These are phyloP conservation scores for Chrysoporthe puriensis DNA, from an alignment of 2,329 filamentous ascomycete species.

Conservation along the genomic window DNA sequence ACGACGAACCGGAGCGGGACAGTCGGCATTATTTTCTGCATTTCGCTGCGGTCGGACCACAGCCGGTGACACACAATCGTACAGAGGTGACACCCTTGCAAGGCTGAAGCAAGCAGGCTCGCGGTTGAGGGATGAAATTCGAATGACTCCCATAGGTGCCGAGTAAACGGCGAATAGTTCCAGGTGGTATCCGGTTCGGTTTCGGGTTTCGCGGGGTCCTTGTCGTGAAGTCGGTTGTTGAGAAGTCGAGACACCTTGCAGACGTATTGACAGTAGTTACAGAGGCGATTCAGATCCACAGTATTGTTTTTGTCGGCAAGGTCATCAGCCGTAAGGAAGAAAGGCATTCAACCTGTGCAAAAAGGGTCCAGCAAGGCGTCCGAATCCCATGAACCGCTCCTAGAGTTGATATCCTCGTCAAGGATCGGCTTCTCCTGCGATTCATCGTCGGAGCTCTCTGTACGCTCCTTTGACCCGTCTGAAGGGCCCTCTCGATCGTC, in stretches of 20 bases:
- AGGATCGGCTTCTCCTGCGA: background rate
- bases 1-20: background rate
- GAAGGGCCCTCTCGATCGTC: too few relatives aligned
- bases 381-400: background rate
- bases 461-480: too few relatives aligned
- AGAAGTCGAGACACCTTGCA: background rate
- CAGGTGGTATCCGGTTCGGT: background rate
- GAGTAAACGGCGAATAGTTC: background rate
- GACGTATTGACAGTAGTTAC: background rate
- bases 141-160: background rate
- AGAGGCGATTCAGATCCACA: background rate
- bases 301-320: background rate
- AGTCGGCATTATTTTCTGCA: background rate
- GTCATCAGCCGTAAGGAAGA: background rate
- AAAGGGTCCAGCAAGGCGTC: background rate
- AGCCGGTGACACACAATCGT: background rate
- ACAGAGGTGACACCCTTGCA: background rate
- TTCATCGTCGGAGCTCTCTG: background rate
- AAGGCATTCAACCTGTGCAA: background rate
- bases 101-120: background rate
- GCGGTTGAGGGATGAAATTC: background rate
- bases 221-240: background rate
- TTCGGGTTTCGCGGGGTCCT: background rate
- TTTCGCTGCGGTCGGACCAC: background rate
- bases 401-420: background rate